A percentile compares a stretch with the other conserved stretches of the same genome.
These are phyloP conservation scores for Naganishia sp. DNA, from an alignment of 1,284 basidiomycete genomes.

Conservation along the genomic window DNA sequence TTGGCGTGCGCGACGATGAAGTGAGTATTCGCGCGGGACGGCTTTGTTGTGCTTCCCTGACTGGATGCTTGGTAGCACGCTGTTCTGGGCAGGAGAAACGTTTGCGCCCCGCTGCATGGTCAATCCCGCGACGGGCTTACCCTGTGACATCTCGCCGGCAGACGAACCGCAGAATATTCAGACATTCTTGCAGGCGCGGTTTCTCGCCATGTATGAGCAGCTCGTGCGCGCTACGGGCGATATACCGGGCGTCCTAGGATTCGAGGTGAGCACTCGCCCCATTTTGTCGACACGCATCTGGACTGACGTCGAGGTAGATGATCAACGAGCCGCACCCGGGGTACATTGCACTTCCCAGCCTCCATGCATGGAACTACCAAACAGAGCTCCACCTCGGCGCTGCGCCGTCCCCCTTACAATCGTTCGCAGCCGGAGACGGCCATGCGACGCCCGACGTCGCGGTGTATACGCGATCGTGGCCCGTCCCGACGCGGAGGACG, in stretches of 20 bases:
- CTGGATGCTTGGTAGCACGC: constrained; percentile 57
- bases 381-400: constrained; percentile 87
- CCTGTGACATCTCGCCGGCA: constrained; percentile 48
- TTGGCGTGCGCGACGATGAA: constrained; percentile 83
- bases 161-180: constrained; percentile 65
- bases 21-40: constrained; percentile 56
- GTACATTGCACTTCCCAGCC: constrained; percentile 77
- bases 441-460: constrained; percentile 67
- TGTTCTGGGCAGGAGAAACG: constrained; percentile 85
- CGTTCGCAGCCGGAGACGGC: constrained; percentile 79
- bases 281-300: not conserved
- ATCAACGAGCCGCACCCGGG: constrained; percentile 97
- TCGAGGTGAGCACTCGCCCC: constrained; percentile 64
- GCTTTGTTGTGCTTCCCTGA: not conserved
- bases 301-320: constrained; percentile 59
- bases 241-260: constrained; percentile 79
- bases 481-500: constrained; percentile 69
- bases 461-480: constrained; percentile 77
- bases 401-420: constrained; percentile 78
- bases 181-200: constrained; percentile 77
- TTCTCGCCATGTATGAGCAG: constrained; percentile 73
- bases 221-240: constrained; percentile 70
- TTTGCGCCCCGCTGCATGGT: constrained; percentile 75
- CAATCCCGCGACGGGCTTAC: constrained; percentile 12
- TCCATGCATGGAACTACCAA: constrained; percentile 82